A percentile compares a stretch with the other conserved stretches of the same genome.
Evolutionary conservation across 495 filamentous ascomycete species (phyloP).

Genomic region (Penicillium cinerascens): DNA sequence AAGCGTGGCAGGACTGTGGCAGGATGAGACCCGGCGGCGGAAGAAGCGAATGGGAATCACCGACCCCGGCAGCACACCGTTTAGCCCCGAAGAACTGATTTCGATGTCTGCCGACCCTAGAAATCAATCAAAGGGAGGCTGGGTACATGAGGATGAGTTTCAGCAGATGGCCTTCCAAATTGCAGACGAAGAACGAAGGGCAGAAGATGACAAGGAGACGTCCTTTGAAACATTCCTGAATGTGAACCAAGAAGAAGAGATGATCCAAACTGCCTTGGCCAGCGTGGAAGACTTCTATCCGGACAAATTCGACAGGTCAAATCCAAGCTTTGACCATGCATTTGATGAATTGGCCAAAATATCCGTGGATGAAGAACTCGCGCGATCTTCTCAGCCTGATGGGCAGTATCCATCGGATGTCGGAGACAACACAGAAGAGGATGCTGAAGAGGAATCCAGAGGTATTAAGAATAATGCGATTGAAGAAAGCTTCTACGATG

Average conservation of each 20-base stretch:
- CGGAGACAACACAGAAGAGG: neutral
- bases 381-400: slow-evolving; percentile 39
- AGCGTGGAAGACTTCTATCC: slow-evolving; percentile 85
- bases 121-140: slow-evolving; percentile 62
- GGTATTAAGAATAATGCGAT: neutral
- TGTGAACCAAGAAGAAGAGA: slow-evolving; percentile 49
- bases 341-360: slow-evolving; percentile 20
- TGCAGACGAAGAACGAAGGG: slow-evolving; percentile 57
- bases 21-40: slow-evolving; percentile 79
- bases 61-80: slow-evolving; percentile 65
- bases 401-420: slow-evolving; percentile 2
- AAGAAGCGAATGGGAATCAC: slow-evolving; percentile 62
- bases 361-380: slow-evolving; percentile 47
- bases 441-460: neutral
- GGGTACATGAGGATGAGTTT: slow-evolving; percentile 91
- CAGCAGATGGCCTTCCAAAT: slow-evolving; percentile 57
- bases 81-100: slow-evolving; percentile 72
- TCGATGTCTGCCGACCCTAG: slow-evolving; percentile 83
- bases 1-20: slow-evolving; percentile 93
- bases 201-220: slow-evolving; percentile 42
- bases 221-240: slow-evolving; percentile 61
- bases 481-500: slow-evolving; percentile 28
- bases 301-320: slow-evolving; percentile 49
- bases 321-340: neutral
- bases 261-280: slow-evolving; percentile 69